phyloP scores from a whole-genome alignment of 2,329 filamentous ascomycete species.

The Neurospora sp. region DNA sequence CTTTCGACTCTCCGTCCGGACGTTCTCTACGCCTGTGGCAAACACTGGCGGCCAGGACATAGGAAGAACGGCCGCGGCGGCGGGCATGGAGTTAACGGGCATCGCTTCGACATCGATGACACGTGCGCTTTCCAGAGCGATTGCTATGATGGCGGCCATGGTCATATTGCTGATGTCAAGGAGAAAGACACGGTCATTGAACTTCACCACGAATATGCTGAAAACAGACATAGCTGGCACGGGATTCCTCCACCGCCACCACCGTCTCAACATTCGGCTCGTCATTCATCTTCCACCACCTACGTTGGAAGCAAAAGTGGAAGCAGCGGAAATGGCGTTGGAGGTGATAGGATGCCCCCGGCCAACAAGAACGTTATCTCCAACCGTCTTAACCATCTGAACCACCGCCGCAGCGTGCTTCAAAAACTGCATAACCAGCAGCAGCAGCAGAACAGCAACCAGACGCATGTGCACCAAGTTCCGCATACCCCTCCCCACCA shows the following conservation, averaged over 20 bases:
- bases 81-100: background rate
- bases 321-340: background rate
- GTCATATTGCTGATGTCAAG: background rate
- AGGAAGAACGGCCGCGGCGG: background rate
- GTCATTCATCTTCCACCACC: background rate
- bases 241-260: background rate
- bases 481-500: background rate
- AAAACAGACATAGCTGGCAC: background rate
- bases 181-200: background rate
- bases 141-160: background rate
- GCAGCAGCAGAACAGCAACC: background rate
- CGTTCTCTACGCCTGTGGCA: slow-evolving; percentile 1
- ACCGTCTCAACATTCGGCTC: background rate
- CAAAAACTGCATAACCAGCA: background rate
- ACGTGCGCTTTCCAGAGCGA: background rate
- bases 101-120: background rate
- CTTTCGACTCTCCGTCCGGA: slow-evolving; percentile 18
- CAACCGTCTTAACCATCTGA: background rate
- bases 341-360: background rate
- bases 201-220: background rate
- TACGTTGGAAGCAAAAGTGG: background rate
- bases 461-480: background rate
- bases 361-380: background rate
- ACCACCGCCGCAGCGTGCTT: background rate
- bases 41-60: background rate